Base-by-base conservation (phyloP, 176 grass and related monocot species). In the Zea luxurians region DNA sequence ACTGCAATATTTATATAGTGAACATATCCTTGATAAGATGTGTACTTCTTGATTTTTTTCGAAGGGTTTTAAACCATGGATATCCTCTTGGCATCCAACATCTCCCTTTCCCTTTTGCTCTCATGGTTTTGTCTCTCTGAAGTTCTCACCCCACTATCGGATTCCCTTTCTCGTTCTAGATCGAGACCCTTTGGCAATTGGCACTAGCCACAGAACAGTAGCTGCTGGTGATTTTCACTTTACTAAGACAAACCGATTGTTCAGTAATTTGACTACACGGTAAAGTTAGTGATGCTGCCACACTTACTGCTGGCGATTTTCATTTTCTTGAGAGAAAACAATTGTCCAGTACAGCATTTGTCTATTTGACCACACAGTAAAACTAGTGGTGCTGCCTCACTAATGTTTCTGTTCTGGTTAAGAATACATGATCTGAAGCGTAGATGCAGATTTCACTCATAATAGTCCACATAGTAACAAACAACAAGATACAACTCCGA, bases 41-140 rank as follows among this genome's bases (percentile, higher is more conserved):
- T 84, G 80, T 90, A 54, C 84, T 58, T 11, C 37, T 18, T 37
- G 42, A 18, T 36, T 71, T 83, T 82, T 86, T 74, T 38, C 36
- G 12, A 7, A 90, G 48, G 84, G 80, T 87, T 89, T 89, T 68
- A 80, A 87, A 87, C 88, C 88, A 83, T 80, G 84, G 84, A 87
- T 90, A 90, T 87, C 84, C 88, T 80, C 7, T 83, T 83, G 71
- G 88, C 80, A 80, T 83, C 74, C 80, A 68, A 83, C 48, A 77
- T 80, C 74, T 85, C 79, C 21, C 78, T 82, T 82, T 82, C 78
- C 60, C 64, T 61, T 59, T 80, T 75, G 12, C 53, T 46, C 70
- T 59, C 27, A 36, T 83, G 34, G 84, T 48, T 59, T 44, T 90
- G 80, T 75, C 74, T 60, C 71, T 75, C 49, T 49, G 79, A 83